Evolutionary conservation across 345 rosid genomes (phyloP), one percentile per base, ranked within the genome.

Genomic region (Dipteronia sinensis): DNA sequence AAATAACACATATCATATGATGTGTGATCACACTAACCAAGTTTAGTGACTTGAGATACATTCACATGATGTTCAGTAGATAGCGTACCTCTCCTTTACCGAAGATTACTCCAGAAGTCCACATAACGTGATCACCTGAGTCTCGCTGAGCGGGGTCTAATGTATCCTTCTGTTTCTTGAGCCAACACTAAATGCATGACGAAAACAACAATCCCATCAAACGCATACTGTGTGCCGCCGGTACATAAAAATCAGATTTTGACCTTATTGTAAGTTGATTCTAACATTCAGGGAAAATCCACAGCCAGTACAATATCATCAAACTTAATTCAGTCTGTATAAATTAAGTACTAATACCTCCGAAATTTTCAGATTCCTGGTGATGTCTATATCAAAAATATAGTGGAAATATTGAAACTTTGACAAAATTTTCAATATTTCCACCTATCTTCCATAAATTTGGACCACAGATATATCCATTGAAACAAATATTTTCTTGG

Each of bases 41-140:
- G 20, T 72, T 59, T 38, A 13, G 29, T 10, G 51, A 72, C 2
- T 46, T 56, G 65, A 56, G 65, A 38, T 59, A 55, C 29, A 55
- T 44, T 53, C 75, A 56, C 29, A 55, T 29, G 64, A 72, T n/a
- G 49, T 15, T 11, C 56, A 69, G 51, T 6, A 17, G 19, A 19
- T 11, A 46, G 51, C 56, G 2, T 71, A 83, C 81, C 86, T 77
- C 71, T 74, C 81, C 75, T 47, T 75, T 63, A 25, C 86, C 86
- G 75, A 75, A 83, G 71, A 83, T 65, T 51, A 83, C 69, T 62
- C 86, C 83, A 72, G 86, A 80, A 51, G 83, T 83, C 86, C 82
- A 83, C 75, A 80, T 71, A 67, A 78, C 86, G 16, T 75, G 72
- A 63, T 53, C 69, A 16, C 80, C 82, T 1, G 82, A 67, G 47